These are phyloP conservation scores for Obba rivulosa DNA, from an alignment of 768 basidiomycete species.

Conservation along the genomic window DNA sequence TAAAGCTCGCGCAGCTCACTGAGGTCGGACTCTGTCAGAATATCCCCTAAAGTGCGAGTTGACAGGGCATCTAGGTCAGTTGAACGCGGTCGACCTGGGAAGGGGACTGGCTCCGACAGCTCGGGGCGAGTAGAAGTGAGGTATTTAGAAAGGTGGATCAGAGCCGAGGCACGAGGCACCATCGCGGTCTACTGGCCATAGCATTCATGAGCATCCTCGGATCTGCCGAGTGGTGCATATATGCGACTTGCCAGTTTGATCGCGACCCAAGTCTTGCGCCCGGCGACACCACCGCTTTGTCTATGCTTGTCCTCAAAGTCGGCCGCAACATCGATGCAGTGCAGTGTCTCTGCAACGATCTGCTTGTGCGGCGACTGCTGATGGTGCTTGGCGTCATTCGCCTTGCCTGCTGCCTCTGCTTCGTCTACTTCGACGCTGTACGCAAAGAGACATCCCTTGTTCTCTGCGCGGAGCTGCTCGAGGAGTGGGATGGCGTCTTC, in stretches of 20 bases:
- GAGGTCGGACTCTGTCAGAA: conserved; percentile 53
- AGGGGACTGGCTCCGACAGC: conserved; percentile 37
- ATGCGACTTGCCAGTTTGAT: conserved; percentile 62
- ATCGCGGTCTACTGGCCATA: conserved; percentile 55
- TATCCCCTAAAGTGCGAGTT: conserved; percentile 6
- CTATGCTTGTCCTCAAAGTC: conserved; percentile 60
- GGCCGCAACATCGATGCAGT: conserved; percentile 72
- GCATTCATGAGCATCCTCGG: background rate
- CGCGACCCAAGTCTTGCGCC: conserved; percentile 75
- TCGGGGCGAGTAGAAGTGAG: conserved; percentile 40
- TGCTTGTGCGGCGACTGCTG: conserved; percentile 44
- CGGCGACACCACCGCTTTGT: conserved; percentile 17
- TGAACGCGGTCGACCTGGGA: conserved; percentile 61
- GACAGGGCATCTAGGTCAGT: conserved; percentile 55
- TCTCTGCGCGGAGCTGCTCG: conserved; percentile 51
- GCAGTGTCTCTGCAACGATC: conserved; percentile 71
- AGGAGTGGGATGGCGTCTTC: conserved; percentile 63
- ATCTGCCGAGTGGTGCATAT: background rate
- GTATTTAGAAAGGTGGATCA: conserved; percentile 58
- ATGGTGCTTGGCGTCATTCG: conserved; percentile 17
- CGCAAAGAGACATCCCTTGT: conserved; percentile 72
- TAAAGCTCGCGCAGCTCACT: conserved; percentile 55
- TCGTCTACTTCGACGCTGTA: conserved; percentile 87
- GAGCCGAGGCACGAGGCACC: conserved; percentile 53
- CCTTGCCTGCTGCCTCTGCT: conserved; percentile 36